Evolutionary conservation across 2,329 filamentous ascomycete species (phyloP).

Genomic region (Metarhizium robertsii): DNA sequence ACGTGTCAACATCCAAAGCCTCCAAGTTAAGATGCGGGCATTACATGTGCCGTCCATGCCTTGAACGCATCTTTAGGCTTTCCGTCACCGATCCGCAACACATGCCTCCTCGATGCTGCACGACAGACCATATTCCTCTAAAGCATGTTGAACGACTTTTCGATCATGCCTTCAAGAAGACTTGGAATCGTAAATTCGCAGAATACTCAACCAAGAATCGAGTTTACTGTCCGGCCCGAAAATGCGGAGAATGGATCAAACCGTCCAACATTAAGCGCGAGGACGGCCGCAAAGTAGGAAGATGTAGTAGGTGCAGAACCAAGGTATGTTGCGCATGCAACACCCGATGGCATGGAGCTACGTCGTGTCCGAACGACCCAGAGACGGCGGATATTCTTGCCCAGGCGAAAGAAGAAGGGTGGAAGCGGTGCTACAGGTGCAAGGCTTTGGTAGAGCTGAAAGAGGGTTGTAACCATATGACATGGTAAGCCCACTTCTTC

Average conservation of each 20-base stretch:
- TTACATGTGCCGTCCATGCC: slow-evolving; percentile 69
- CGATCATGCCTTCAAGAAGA: slow-evolving; percentile 61
- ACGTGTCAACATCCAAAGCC: slow-evolving; percentile 52
- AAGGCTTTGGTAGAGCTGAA: slow-evolving; percentile 65
- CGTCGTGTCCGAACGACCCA: slow-evolving; percentile 63
- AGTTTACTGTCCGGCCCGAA: slow-evolving; percentile 64
- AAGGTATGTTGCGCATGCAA: slow-evolving; percentile 70
- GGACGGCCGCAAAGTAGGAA: slow-evolving; percentile 54
- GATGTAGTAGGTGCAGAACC: slow-evolving; percentile 61
- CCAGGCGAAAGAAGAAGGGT: slow-evolving; percentile 57
- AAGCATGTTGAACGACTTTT: slow-evolving; percentile 71
- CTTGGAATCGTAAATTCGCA: slow-evolving; percentile 72
- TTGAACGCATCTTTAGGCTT: slow-evolving; percentile 64
- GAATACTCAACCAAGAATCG: slow-evolving; percentile 67
- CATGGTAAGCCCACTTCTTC: slow-evolving; percentile 49
- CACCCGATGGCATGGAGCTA: slow-evolving; percentile 60
- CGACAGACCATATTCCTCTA: slow-evolving; percentile 60
- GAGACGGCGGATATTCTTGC: slow-evolving; percentile 54
- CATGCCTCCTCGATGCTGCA: slow-evolving; percentile 82
- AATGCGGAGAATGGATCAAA: slow-evolving; percentile 73
- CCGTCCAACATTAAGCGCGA: slow-evolving; percentile 55
- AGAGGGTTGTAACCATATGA: slow-evolving; percentile 84
- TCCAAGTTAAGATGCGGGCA: slow-evolving; percentile 71
- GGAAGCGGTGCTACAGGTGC: slow-evolving; percentile 70
- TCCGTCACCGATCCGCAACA: slow-evolving; percentile 68